Percentiles rank a stretch among this genome's conserved stretches.
Evolutionary conservation across 2,329 filamentous ascomycete genomes (phyloP).

Genomic region (Dendryphion nanum): DNA sequence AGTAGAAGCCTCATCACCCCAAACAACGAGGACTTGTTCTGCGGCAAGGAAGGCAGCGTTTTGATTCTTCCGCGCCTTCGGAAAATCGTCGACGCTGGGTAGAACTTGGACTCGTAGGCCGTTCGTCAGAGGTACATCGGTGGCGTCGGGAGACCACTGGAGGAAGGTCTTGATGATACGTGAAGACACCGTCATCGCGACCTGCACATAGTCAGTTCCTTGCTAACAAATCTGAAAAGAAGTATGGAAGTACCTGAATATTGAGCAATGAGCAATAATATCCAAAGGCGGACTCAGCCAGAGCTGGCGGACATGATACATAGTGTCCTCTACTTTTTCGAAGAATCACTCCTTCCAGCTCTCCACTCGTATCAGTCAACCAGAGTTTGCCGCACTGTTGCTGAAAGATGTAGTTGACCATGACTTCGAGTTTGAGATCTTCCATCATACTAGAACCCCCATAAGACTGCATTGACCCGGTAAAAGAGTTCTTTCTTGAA

Average conservation of each 20-base stretch:
- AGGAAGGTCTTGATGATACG: conserved; percentile 76
- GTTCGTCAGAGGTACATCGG: conserved; percentile 74
- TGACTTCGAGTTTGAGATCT: conserved; percentile 77
- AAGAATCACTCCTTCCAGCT: conserved; percentile 69
- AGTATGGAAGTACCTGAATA: conserved; percentile 55
- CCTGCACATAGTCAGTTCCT: conserved; percentile 45
- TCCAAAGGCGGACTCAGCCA: conserved; percentile 63
- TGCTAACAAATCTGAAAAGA: neutral
- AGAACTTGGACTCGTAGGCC: conserved; percentile 75
- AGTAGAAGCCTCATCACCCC: conserved; percentile 75
- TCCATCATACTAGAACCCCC: conserved; percentile 40
- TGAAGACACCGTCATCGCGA: conserved; percentile 78
- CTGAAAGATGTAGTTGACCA: conserved; percentile 81
- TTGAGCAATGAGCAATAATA: conserved; percentile 67
- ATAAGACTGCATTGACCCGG: conserved; percentile 7
- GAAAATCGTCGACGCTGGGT: conserved; percentile 68
- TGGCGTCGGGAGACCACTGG: conserved; percentile 68
- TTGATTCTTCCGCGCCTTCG: conserved; percentile 71
- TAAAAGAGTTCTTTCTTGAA: conserved; percentile 19
- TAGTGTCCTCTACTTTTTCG: conserved; percentile 69
- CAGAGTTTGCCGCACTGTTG: conserved; percentile 73
- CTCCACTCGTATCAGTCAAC: conserved; percentile 68
- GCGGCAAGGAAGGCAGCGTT: conserved; percentile 75
- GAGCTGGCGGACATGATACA: conserved; percentile 67
- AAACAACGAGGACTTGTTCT: conserved; percentile 69